Conservation (phyloP, 1,284 basidiomycete genomes). For the Ceraceosorus guamensis region DNA sequence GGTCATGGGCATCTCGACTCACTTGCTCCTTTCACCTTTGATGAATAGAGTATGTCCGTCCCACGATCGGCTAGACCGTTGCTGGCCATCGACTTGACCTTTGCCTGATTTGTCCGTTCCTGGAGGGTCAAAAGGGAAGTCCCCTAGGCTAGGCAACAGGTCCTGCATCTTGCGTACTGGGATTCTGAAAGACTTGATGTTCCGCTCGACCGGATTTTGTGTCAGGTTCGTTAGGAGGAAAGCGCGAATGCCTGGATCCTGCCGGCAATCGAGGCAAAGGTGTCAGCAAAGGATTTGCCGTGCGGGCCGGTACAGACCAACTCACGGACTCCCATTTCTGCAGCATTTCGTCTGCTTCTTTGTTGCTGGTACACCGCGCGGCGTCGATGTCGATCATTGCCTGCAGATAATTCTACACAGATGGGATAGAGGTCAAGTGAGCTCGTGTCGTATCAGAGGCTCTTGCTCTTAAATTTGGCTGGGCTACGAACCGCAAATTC, state of each 20-base stretch:
- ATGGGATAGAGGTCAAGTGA: not conserved
- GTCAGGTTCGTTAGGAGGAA: conserved; percentile 75
- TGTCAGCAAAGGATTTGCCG: not conserved
- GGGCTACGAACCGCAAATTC: conserved; percentile 51
- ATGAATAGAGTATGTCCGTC: conserved; percentile 64
- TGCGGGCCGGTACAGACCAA: too few relatives aligned
- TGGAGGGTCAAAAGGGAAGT: conserved; percentile 60
- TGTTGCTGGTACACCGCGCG: conserved; percentile 56
- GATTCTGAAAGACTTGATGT: conserved; percentile 60
- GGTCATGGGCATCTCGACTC: conserved; percentile 43
- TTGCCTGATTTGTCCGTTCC: conserved; percentile 50
- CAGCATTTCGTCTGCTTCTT: conserved; percentile 64
- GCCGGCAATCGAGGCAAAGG: not conserved
- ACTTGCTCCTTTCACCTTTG: conserved; percentile 62
- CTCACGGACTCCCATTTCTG: conserved; percentile 54
- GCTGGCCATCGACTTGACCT: conserved; percentile 2
- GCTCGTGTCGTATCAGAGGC: not conserved
- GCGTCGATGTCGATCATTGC: conserved; percentile 65
- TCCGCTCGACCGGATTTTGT: conserved; percentile 28
- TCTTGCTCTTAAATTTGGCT: not conserved
- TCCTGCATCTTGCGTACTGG: conserved; percentile 63
- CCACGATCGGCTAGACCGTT: conserved; percentile 51
- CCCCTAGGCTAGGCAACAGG: conserved; percentile 62
- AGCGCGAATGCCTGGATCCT: conserved; percentile 60
- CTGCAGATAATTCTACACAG: conserved; percentile 55